These are phyloP conservation scores for Trametes coccinea DNA, from an alignment of 768 basidiomycete genomes.

Conservation along the genomic window DNA sequence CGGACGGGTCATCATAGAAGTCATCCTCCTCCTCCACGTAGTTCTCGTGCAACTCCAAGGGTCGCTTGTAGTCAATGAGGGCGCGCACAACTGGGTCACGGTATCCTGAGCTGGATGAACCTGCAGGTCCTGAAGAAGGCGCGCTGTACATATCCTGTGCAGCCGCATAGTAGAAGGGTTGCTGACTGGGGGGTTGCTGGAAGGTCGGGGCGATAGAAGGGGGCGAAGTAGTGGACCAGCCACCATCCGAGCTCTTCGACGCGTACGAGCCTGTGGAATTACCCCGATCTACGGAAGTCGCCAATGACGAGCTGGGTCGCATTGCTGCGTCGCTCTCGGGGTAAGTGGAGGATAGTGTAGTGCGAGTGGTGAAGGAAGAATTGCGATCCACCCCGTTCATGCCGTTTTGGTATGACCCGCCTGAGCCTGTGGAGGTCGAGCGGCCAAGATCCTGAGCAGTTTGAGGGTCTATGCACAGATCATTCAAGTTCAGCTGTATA, in stretches of 20 bases:
- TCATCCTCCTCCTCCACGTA: constrained; percentile 51
- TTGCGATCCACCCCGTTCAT: constrained; percentile 24
- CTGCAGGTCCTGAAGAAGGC: constrained; percentile 27
- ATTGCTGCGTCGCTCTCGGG: constrained; percentile 13
- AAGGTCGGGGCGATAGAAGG: constrained; percentile 21
- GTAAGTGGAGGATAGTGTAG: constrained; percentile 23
- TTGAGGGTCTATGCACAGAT: constrained; percentile 7
- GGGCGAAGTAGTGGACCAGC: constrained; percentile 19
- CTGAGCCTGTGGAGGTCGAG: constrained; percentile 20
- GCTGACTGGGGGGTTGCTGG: constrained; percentile 13
- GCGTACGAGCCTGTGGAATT: constrained; percentile 31
- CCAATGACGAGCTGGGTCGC: constrained; percentile 20
- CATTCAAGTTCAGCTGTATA: not conserved
- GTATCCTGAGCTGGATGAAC: constrained; percentile 25
- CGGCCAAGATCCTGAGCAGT: constrained; percentile 15
- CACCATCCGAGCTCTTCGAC: constrained; percentile 27
- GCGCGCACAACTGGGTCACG: constrained; percentile 31
- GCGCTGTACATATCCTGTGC: constrained; percentile 36
- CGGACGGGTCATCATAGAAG: constrained; percentile 49
- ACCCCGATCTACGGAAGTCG: constrained; percentile 33
- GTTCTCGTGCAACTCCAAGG: constrained; percentile 47
- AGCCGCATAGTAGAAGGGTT: constrained; percentile 13
- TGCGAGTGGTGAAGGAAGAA: constrained; percentile 19
- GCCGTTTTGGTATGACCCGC: constrained; percentile 16
- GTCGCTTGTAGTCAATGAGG: constrained; percentile 36